Evolutionary conservation across 345 rosid species (phyloP), one percentile per base, ranked within the genome.

Genomic region (Jatropha curcas): DNA sequence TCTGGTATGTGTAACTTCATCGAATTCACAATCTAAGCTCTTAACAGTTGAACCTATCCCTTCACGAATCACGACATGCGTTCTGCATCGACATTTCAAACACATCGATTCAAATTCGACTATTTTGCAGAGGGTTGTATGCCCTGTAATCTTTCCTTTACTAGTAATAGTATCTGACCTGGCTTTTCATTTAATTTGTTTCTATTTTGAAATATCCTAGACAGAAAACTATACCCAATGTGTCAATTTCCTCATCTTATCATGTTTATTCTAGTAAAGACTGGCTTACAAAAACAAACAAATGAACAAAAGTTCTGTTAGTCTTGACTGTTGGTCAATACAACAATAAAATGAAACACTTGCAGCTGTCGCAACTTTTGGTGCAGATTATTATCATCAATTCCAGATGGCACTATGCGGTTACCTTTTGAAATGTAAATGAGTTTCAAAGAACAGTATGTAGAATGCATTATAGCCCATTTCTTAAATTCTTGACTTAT

Each of bases 1-100:
- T 87, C 82, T 77, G 77, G 84, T 85, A 72, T 89, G 86, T 89
- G 84, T 88, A 81, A 74, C 93, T 84, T 61, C 93, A 85, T 82
- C 93, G 82, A 87, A 81, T 75, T 85, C 89, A 82, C 84, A 80
- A 77, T 82, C 82, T 89, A 87, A 81, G 89, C 82, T 79, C 89
- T 76, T 79, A 88, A 83, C 88, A 82, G 86, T 86, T 79, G 83
- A 80, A 84, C 77, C 75, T 82, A 80, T 77, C 76, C 76, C 81
- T 57, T 82, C 88, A 74, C 28, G 64, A 77, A 72, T 67, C 59
- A 67, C 80, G 57, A 78, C 81, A 77, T 79, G 84, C 77, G 83
- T 81, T 82, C 89, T 68, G 82, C 90, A 77, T 83, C 87, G 78
- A 81, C 89, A 73, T 77, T 75, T 76, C 81, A 77, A 84, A 80